phyloP scores from a whole-genome alignment of 129 eudicot species.

The Flaveria brownii region DNA sequence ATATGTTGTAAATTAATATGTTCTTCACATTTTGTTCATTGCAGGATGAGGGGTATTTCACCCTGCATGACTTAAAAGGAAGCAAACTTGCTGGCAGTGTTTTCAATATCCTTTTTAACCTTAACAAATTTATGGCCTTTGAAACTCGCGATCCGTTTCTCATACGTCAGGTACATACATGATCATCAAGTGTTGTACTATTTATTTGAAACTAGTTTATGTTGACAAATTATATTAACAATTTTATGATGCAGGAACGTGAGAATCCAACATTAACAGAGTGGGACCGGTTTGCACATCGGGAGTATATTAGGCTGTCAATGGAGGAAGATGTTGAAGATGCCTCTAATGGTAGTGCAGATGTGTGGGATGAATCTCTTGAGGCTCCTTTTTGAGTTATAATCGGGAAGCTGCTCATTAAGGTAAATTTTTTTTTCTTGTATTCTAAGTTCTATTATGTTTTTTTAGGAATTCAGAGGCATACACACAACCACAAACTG shows the following conservation, averaged over 20 bases:
- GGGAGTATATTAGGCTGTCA: constrained; percentile 84
- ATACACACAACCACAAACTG: too few relatives aligned
- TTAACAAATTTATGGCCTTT: constrained; percentile 95
- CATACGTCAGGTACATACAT: constrained; percentile 74
- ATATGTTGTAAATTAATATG: neutral
- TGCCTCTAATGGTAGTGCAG: constrained; percentile 84
- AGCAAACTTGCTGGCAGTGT: constrained; percentile 86
- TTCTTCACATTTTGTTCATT: neutral
- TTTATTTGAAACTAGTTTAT: neutral
- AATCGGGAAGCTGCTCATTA: constrained; percentile 33
- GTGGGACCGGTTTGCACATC: constrained; percentile 99
- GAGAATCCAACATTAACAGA: constrained; percentile 97
- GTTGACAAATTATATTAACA: neutral
- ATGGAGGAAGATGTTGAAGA: constrained; percentile 90
- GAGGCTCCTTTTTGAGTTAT: constrained; percentile 78
- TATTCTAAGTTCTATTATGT: neutral
- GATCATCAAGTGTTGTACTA: neutral
- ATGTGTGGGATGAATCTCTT: constrained; percentile 87
- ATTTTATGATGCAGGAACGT: constrained; percentile 60
- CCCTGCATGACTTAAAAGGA: constrained; percentile 79
- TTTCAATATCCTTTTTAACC: constrained; percentile 93
- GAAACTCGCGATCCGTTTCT: constrained; percentile 98
- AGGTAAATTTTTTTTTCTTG: constrained; percentile 1
- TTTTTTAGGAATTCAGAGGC: too few relatives aligned
- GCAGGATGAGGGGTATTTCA: constrained; percentile 77